These are phyloP conservation scores for Macrophomina phaseolina DNA, from an alignment of 2,329 filamentous ascomycete species.

Conservation along the genomic window DNA sequence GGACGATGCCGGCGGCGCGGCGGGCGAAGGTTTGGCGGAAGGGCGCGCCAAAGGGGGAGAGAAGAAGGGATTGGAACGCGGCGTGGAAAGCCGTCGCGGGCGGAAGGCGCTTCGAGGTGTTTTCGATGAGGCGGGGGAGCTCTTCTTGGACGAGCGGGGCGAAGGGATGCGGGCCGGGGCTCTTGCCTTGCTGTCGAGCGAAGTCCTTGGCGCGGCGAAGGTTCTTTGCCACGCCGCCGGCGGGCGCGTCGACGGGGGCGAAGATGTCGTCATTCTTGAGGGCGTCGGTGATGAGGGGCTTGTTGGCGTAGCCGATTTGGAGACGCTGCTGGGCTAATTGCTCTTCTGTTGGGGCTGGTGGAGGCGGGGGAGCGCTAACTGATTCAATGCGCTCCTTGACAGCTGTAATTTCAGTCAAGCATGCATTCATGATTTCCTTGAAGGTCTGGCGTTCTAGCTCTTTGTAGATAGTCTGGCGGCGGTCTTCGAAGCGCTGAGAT, in stretches of 20 bases:
- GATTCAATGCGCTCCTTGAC: conserved; percentile 71
- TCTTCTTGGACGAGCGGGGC: conserved; percentile 31
- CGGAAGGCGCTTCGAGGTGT: conserved; percentile 9
- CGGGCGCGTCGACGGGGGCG: conserved; percentile 46
- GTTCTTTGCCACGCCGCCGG: conserved; percentile 45
- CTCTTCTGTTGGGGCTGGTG: conserved; percentile 47
- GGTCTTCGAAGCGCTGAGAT: conserved; percentile 72
- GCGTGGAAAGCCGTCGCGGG: conserved; percentile 6
- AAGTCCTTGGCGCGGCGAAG: conserved; percentile 49
- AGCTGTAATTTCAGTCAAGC: conserved; percentile 70
- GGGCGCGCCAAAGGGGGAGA: conserved; percentile 60
- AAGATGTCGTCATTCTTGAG: conserved; percentile 57
- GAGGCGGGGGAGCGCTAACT: conserved; percentile 39
- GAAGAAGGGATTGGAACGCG: conserved; percentile 30
- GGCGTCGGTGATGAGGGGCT: conserved; percentile 53
- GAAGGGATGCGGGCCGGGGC: conserved; percentile 16
- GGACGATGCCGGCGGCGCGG: conserved; percentile 68
- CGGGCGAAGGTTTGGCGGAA: conserved; percentile 74
- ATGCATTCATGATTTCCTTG: conserved; percentile 75
- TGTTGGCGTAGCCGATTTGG: conserved; percentile 32
- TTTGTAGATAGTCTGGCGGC: conserved; percentile 80
- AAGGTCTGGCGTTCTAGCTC: conserved; percentile 88
- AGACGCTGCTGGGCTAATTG: conserved; percentile 25
- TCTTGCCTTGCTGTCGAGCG: conserved; percentile 53
- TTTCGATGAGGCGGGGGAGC: conserved; percentile 26